Base-by-base conservation (phyloP, 140 eudicot genomes). In the Ambrosia hybrid region DNA sequence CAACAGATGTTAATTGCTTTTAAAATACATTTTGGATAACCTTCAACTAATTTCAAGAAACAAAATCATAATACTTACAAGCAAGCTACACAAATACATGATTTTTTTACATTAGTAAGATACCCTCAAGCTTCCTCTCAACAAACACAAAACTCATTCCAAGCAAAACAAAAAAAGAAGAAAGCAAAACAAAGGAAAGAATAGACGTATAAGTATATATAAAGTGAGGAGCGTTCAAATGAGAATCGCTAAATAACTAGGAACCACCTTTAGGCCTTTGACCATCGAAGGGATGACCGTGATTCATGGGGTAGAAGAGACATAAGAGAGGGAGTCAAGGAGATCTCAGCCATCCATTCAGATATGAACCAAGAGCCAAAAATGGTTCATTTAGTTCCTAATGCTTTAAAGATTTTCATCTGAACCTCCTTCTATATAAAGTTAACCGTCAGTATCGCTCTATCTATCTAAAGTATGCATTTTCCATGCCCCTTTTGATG, bases 401-500 rank as follows among this genome's bases (percentile, higher is more conserved):
- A n/a, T 63, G n/a, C n/a, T 63, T 37, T 38, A 63, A 61, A 11
- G 48, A 4, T 13, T 34, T 21, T 5, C 46, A 1, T 36, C n/a
- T 61, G 67, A 61, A 34, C 17, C 17, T 36, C 16, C 38, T 60
- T 60, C 2, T 36, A 13, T 61, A 45, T 63, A 34, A 38, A 34
- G 68, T 37, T 36, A 70, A 45, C 14, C 57, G 65, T 37, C 43
- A 12, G 76, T 49, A 13, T 68, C 8, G 10, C 56, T 65, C 45
- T 62, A 63, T 79, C 77, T 78, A 76, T 85, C 80, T 79, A 80
- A 78, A 57, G 60, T 76, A 72, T 77, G 84, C 80, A 81, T 70
- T 78, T 76, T 84, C 93, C 96, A 87, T 74, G 85, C 71, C 65
- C 93, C 93, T 83, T 86, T 93, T 4, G 91, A 60, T 34, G 88